Percentiles rank a stretch among this genome's conserved stretches.
Conservation (phyloP, 1,284 basidiomycete genomes). For the Mycena sp. region DNA sequence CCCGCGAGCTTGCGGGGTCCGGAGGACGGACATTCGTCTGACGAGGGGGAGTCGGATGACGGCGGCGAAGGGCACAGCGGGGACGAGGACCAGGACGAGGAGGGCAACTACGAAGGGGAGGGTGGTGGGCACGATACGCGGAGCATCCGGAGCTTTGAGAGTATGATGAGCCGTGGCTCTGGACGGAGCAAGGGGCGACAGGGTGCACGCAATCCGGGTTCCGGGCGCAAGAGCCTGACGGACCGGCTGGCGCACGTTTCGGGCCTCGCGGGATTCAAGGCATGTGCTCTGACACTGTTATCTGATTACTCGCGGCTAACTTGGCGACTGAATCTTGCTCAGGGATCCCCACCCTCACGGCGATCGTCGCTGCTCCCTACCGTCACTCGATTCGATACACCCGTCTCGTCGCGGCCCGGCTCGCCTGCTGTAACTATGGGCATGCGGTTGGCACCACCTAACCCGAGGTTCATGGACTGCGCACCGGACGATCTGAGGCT, state of each 20-base stretch:
- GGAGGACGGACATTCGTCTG: slow-evolving; percentile 35
- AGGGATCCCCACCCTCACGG: slow-evolving; percentile 55
- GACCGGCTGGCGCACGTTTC: slow-evolving; percentile 80
- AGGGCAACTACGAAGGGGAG: slow-evolving; percentile 41
- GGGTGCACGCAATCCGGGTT: slow-evolving; percentile 32
- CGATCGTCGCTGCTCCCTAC: slow-evolving; percentile 53
- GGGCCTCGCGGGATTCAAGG: slow-evolving; percentile 62
- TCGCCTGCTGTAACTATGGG: slow-evolving; percentile 46
- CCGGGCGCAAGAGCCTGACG: slow-evolving; percentile 68
- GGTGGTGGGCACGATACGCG: slow-evolving; percentile 59
- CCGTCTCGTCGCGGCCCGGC: slow-evolving; percentile 55
- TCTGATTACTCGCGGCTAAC: no score
- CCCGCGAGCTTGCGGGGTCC: slow-evolving; percentile 60
- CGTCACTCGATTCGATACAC: slow-evolving; percentile 49
- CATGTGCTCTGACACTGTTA: slow-evolving; percentile 24
- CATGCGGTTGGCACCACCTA: slow-evolving; percentile 59
- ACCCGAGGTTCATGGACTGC: slow-evolving; percentile 73
- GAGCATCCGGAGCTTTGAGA: slow-evolving; percentile 85
- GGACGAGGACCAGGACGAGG: slow-evolving; percentile 44
- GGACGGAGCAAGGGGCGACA: slow-evolving; percentile 42
- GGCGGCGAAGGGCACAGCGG: slow-evolving; percentile 51
- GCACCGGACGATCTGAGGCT: slow-evolving; percentile 77
- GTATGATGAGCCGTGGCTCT: slow-evolving; percentile 81
- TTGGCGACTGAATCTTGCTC: not conserved
- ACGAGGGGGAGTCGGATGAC: slow-evolving; percentile 44